Evolutionary conservation across 257 asterid genomes (phyloP), one percentile per base, ranked within the genome.

Genomic region (Leptodermis oblonga): DNA sequence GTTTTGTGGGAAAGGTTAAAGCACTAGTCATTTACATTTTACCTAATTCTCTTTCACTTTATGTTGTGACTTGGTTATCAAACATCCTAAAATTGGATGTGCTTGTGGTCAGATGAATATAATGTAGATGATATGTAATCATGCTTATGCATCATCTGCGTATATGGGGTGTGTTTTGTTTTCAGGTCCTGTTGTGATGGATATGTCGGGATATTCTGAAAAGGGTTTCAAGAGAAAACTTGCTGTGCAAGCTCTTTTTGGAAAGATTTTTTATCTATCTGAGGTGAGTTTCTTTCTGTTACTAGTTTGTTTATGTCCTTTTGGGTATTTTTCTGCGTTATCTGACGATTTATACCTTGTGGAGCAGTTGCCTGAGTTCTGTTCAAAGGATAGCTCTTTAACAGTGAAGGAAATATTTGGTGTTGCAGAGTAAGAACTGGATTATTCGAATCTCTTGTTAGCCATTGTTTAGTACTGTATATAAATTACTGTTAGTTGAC

Each of bases 141-240:
- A 51, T 58, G 70, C 68, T 61, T 46, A 48, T 61, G 51, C 66
- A 25, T 17, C 48, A 43, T 58, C 25, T 65, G 31, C 61, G 20
- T 81, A 58, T 55, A 41, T 62, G 76, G 62, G 28, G 26, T 73
- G 77, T 70, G 77, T 82, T 70, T 90, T 70, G 77, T 82, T 70
- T 90, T 77, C 91, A 92, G 98, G 98, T 76, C 98, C 98, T 37
- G 96, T 92, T 62, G 94, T 86, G 73, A 87, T 89, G 96, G 89
- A 92, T 72, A 77, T 81, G 74, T 76, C 92, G 3, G 96, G 96
- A 78, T 92, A 89, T 78, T 83, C 96, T 71, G 92, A 87, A 73
- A 92, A 87, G 81, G 98, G 98, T 12, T 86, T 89, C 80, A 81
- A 89, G 86, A 82, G 94, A 81, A 89, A 92, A 83, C 92, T 89